These are phyloP conservation scores for Eucalyptus cladocalyx DNA, from an alignment of 345 rosid species.

Conservation along the genomic window DNA sequence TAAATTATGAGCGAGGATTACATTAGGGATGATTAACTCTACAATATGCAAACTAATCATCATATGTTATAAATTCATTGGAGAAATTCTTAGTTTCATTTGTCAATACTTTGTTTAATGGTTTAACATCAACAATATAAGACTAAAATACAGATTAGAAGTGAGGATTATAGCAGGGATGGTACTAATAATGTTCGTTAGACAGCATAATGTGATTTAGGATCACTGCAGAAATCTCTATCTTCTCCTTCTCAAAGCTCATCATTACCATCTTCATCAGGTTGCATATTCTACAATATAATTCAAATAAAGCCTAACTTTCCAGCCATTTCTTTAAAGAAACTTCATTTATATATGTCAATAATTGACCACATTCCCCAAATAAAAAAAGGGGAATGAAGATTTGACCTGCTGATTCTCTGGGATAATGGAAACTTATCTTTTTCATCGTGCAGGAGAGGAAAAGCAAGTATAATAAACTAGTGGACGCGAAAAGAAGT, in stretches of 20 bases:
- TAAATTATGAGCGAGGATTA: background rate
- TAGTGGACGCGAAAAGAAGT: background rate
- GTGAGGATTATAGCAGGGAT: background rate
- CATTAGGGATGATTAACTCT: background rate
- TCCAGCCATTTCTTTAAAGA: background rate
- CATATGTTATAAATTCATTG: background rate
- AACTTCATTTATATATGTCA: background rate
- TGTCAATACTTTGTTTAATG: background rate
- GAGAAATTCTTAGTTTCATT: background rate
- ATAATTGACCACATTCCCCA: background rate
- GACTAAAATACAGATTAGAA: background rate
- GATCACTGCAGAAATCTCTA: background rate
- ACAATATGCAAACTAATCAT: background rate
- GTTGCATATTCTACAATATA: background rate
- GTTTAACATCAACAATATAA: background rate
- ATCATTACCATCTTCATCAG: background rate
- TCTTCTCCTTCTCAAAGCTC: background rate
- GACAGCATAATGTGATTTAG: background rate
- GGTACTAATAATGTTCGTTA: background rate
- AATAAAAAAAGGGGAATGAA: background rate
- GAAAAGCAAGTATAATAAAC: background rate
- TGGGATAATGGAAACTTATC: background rate
- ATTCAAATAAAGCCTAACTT: background rate
- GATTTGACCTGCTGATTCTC: background rate
- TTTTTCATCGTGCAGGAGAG: background rate